Conservation (phyloP, 495 filamentous ascomycete species). For the Talaromyces proteolyticus region DNA sequence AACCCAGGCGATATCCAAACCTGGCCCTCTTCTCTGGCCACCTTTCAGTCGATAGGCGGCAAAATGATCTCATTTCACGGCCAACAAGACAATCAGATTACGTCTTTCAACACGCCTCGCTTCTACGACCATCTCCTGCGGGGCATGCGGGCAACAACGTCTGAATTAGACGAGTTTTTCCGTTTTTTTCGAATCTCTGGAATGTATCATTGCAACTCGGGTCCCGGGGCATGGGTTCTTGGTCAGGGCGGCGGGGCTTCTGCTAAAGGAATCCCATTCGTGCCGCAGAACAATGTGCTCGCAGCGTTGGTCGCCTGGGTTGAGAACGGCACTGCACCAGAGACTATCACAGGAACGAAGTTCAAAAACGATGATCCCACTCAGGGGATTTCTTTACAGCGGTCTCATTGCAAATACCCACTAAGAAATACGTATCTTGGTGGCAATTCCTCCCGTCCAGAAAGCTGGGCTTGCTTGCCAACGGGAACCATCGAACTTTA, state of each 20-base stretch:
- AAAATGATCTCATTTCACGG: conserved; percentile 31
- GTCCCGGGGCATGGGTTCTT: conserved; percentile 37
- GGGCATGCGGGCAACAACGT: conserved; percentile 18
- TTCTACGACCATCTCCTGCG: conserved; percentile 20
- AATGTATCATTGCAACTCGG: conserved; percentile 33
- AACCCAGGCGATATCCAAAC: conserved; percentile 26
- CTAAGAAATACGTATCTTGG: not conserved
- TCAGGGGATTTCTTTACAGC: conserved; percentile 23
- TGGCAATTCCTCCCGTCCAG: not conserved
- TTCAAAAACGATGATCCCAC: conserved; percentile 28
- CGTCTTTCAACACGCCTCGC: conserved; percentile 12
- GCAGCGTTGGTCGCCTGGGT: conserved; percentile 44
- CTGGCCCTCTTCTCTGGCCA: conserved; percentile 23
- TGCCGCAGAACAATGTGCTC: conserved; percentile 21
- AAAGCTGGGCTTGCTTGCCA: not conserved
- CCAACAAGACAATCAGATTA: conserved; percentile 20
- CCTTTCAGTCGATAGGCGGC: conserved; percentile 18
- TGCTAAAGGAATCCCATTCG: conserved; percentile 8
- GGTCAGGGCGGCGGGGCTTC: conserved; percentile 24
- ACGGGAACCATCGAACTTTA: not conserved
- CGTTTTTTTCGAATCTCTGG: conserved; percentile 45
- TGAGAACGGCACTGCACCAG: conserved; percentile 39
- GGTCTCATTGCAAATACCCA: conserved; percentile 29
- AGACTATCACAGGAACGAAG: conserved; percentile 35
- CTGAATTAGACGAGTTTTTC: conserved; percentile 36